phyloP scores from a whole-genome alignment of 768 basidiomycete genomes.

The Russula olivacea region DNA sequence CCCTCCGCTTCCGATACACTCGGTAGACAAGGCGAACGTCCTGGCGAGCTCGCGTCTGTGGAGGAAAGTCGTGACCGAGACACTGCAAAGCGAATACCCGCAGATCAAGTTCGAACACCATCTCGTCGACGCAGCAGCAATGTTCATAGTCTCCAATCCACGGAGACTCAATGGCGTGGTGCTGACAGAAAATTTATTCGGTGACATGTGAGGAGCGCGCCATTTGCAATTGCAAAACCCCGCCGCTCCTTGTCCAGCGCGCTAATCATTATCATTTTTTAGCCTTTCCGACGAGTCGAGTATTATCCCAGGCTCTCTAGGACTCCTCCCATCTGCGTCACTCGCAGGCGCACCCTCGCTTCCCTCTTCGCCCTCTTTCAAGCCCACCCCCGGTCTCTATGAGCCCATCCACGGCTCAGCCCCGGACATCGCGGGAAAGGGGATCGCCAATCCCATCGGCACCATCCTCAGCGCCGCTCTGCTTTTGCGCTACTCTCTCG shows the following conservation, averaged over 20 bases:
- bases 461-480: slow-evolving; percentile 92
- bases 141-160: slow-evolving; percentile 89
- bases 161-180: slow-evolving; percentile 92
- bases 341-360: slow-evolving; percentile 80
- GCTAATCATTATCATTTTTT: slow-evolving; percentile 18
- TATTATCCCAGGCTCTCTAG: slow-evolving; percentile 96
- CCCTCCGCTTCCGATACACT: slow-evolving; percentile 86
- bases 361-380: slow-evolving; percentile 50
- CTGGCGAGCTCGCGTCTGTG: slow-evolving; percentile 91
- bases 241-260: no score
- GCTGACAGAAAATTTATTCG: slow-evolving; percentile 93
- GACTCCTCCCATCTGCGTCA: slow-evolving; percentile 92
- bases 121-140: slow-evolving; percentile 92
- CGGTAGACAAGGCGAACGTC: slow-evolving; percentile 98
- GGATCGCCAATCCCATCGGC: slow-evolving; percentile 91
- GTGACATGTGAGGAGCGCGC: slow-evolving; percentile 69
- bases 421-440: slow-evolving; percentile 91
- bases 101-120: slow-evolving; percentile 84
- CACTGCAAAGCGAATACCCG: slow-evolving; percentile 79
- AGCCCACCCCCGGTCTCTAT: slow-evolving; percentile 82
- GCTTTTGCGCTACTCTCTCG: slow-evolving; percentile 92
- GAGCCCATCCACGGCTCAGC: slow-evolving; percentile 97
- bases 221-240: not conserved
- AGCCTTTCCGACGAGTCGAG: slow-evolving; percentile 96
- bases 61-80: slow-evolving; percentile 88